Percentiles rank a stretch among this genome's conserved stretches.
phyloP scores from a whole-genome alignment of 2,329 filamentous ascomycete species.

The Hypoxylon sp. region DNA sequence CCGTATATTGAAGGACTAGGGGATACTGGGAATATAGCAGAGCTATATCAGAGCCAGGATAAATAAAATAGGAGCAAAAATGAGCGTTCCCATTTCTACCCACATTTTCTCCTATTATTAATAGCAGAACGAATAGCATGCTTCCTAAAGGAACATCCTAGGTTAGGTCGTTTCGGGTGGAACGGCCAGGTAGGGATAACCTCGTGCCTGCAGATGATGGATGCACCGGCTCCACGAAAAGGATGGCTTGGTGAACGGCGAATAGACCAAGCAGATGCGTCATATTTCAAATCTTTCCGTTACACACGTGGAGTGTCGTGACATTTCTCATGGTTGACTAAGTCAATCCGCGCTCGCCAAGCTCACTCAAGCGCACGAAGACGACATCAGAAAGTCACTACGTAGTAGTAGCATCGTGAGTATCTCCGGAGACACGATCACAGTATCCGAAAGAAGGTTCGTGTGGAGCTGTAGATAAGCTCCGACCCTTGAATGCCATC shows the following conservation, averaged over 20 bases:
- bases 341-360: slow-evolving; percentile 32
- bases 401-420: slow-evolving; percentile 36
- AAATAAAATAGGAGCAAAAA: slow-evolving; percentile 46
- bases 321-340: slow-evolving; percentile 43
- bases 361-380: slow-evolving; percentile 37
- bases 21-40: slow-evolving; percentile 41
- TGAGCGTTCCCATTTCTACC: slow-evolving; percentile 37
- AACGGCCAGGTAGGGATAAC: slow-evolving; percentile 32
- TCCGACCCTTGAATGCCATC: slow-evolving; percentile 23
- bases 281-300: slow-evolving; percentile 44
- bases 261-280: slow-evolving; percentile 45
- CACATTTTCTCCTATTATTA: slow-evolving; percentile 44
- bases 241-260: slow-evolving; percentile 24
- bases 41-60: slow-evolving; percentile 45
- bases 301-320: slow-evolving; percentile 27
- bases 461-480: slow-evolving; percentile 24
- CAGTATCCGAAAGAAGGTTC: slow-evolving; percentile 37
- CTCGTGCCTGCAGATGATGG: slow-evolving; percentile 46
- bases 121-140: slow-evolving; percentile 47
- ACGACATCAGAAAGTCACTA: slow-evolving; percentile 30
- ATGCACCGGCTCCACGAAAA: slow-evolving; percentile 37
- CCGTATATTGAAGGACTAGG: slow-evolving; percentile 48
- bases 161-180: slow-evolving; percentile 22
- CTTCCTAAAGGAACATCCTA: slow-evolving; percentile 18
- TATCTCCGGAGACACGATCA: slow-evolving; percentile 27